Conservation (phyloP, 78 protist genomes). For the Chrysochromulina tobinii region DNA sequence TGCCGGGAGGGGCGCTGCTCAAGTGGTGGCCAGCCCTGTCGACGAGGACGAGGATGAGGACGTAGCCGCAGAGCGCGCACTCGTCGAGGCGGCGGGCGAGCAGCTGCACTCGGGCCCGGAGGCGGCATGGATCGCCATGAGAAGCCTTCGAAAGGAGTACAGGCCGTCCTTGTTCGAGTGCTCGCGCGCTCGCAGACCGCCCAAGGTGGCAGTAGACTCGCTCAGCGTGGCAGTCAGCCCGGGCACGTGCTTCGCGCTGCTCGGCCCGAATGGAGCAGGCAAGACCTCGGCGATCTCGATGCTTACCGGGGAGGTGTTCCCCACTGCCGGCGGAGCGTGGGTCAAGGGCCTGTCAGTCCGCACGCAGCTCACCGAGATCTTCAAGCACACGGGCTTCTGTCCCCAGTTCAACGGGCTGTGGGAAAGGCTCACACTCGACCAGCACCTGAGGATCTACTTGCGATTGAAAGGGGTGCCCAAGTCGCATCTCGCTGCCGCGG, state of each 20-base stretch:
- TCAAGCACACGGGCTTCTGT: constrained; percentile 74
- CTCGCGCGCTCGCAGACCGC: not conserved
- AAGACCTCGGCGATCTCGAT: constrained; percentile 77
- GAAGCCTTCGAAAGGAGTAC: not conserved
- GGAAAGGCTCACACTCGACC: constrained; percentile 67
- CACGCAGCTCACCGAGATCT: not conserved
- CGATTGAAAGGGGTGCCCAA: constrained; percentile 64
- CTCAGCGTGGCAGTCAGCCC: constrained; percentile 53
- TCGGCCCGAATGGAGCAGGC: constrained; percentile 94
- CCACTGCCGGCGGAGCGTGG: constrained; percentile 32
- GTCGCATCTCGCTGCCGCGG: not conserved
- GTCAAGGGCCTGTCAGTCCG: constrained; percentile 58
- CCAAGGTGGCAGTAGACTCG: constrained; percentile 61
- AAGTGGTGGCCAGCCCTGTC: too few species aligned
- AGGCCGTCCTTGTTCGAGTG: too few species aligned
- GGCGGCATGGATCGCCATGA: not conserved
- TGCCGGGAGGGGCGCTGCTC: too few species aligned
- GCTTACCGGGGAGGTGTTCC: not conserved
- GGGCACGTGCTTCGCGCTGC: constrained; percentile 72
- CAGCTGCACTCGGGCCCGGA: not conserved
- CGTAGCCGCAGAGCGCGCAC: not conserved
- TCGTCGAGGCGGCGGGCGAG: not conserved
- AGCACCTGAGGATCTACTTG: constrained; percentile 75
- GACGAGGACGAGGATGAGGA: not conserved
- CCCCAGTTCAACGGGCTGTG: constrained; percentile 80